Percentiles rank a stretch among this genome's conserved stretches.
These are phyloP conservation scores for Scedosporium dehoogii DNA, from an alignment of 2,329 filamentous ascomycete species.

Conservation along the genomic window DNA sequence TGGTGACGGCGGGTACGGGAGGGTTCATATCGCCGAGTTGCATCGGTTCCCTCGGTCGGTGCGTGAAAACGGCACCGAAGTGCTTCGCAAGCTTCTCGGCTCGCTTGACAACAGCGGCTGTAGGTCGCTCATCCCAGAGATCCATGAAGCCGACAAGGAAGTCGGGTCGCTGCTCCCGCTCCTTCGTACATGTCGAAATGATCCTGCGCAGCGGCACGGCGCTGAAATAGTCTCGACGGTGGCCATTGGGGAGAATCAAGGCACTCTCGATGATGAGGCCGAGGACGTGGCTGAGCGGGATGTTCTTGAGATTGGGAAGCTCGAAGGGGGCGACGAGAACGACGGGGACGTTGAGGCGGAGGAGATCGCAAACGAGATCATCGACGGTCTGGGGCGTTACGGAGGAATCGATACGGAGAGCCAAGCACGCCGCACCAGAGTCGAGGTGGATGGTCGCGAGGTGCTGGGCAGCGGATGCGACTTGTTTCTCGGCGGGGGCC, in stretches of 20 bases:
- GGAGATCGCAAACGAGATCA: slow-evolving; percentile 1
- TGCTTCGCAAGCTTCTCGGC: slow-evolving; percentile 25
- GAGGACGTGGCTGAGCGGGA: slow-evolving; percentile 12
- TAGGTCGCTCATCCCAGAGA: slow-evolving; percentile 21
- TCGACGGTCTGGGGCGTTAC: not conserved
- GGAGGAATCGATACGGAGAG: not conserved
- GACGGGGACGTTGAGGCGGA: slow-evolving; percentile 5
- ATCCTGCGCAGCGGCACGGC: slow-evolving; percentile 22
- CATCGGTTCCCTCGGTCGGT: slow-evolving; percentile 15
- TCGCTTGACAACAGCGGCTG: slow-evolving; percentile 23
- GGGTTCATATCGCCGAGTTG: slow-evolving; percentile 1
- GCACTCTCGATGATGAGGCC: slow-evolving; percentile 32
- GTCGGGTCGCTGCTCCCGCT: slow-evolving; percentile 20
- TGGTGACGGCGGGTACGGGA: slow-evolving; percentile 6
- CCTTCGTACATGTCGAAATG: slow-evolving; percentile 18
- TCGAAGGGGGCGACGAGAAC: slow-evolving; percentile 3
- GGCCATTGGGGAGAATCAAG: slow-evolving; percentile 27
- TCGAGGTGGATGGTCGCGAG: slow-evolving; percentile 5
- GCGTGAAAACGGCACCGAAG: slow-evolving; percentile 23
- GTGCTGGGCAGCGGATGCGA: slow-evolving; percentile 1
- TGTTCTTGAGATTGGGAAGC: not conserved
- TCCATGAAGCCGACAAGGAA: slow-evolving; percentile 28
- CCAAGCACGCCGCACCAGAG: slow-evolving; percentile 3
- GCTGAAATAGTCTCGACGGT: slow-evolving; percentile 32
- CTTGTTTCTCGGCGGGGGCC: not conserved